phyloP scores from a whole-genome alignment of 495 filamentous ascomycete genomes.

The Xylaria intraflava region DNA sequence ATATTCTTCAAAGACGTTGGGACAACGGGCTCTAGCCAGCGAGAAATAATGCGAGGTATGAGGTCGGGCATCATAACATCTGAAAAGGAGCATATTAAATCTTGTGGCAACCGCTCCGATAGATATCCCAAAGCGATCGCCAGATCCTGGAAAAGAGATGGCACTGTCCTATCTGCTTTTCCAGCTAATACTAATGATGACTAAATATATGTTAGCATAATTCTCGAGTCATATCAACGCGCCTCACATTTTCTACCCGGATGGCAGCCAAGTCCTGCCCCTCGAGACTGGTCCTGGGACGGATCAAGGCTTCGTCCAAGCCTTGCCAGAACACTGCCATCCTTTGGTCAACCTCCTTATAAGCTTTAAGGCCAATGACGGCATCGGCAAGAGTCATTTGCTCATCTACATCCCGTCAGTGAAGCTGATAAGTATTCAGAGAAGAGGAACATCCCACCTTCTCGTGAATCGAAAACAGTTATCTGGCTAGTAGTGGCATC shows the following conservation, averaged over 20 bases:
- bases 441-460: slow-evolving; percentile 40
- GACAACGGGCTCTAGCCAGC: slow-evolving; percentile 69
- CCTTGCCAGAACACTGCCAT: slow-evolving; percentile 46
- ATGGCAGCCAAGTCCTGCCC: slow-evolving; percentile 26
- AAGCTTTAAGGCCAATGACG: slow-evolving; percentile 43
- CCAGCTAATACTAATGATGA: slow-evolving; percentile 26
- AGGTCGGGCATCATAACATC: slow-evolving; percentile 60
- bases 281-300: slow-evolving; percentile 41
- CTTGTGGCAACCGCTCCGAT: slow-evolving; percentile 54
- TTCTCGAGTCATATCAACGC: neutral
- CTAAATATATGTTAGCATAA: slow-evolving; percentile 24
- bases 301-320: slow-evolving; percentile 42
- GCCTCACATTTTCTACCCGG: slow-evolving; percentile 35
- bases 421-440: neutral
- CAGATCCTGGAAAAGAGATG: slow-evolving; percentile 54
- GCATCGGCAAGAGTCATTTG: slow-evolving; percentile 41
- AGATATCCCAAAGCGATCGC: slow-evolving; percentile 59
- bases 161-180: slow-evolving; percentile 31
- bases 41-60: slow-evolving; percentile 56
- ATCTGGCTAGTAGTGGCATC: slow-evolving; percentile 44
- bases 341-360: slow-evolving; percentile 46
- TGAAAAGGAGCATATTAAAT: slow-evolving; percentile 56
- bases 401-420: slow-evolving; percentile 36
- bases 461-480: slow-evolving; percentile 36
- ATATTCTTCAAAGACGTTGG: slow-evolving; percentile 66